Evolutionary conservation across 176 grass and related monocot genomes (phyloP).

Genomic region (Cenchrus fungigraminus): DNA sequence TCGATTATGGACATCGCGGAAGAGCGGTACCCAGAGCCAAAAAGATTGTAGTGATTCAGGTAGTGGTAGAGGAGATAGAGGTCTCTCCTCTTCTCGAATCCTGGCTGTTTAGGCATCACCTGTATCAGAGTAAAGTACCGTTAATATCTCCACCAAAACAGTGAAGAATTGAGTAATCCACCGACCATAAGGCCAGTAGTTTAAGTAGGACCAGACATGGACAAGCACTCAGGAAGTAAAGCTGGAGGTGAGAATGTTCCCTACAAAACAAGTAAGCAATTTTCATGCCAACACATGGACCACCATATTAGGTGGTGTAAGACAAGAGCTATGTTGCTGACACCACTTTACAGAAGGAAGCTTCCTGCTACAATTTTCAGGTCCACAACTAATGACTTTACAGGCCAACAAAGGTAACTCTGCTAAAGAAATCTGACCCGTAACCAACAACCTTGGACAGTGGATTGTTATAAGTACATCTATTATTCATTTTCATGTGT

Average conservation of each 20-base stretch:
- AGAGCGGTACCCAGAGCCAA: conserved; percentile 73
- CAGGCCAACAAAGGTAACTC: conserved; percentile 12
- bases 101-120: conserved; percentile 75
- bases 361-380: conserved; percentile 5
- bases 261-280: background rate
- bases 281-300: background rate
- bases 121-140: conserved; percentile 26
- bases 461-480: background rate
- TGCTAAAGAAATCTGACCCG: background rate
- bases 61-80: conserved; percentile 84
- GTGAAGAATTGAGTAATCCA: conserved; percentile 15
- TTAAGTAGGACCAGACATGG: background rate
- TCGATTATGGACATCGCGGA: conserved; percentile 79
- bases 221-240: conserved; percentile 3
- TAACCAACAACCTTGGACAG: background rate
- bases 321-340: background rate
- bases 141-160: background rate
- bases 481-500: background rate
- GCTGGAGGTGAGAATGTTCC: background rate
- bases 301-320: background rate
- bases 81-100: conserved; percentile 75
- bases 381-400: background rate
- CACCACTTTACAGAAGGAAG: conserved; percentile 1
- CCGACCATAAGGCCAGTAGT: background rate
- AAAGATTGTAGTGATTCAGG: conserved; percentile 91